These are phyloP conservation scores for Lodderomyces metapsilosis DNA, from an alignment of 1,139 yeast genomes.

Conservation along the genomic window DNA sequence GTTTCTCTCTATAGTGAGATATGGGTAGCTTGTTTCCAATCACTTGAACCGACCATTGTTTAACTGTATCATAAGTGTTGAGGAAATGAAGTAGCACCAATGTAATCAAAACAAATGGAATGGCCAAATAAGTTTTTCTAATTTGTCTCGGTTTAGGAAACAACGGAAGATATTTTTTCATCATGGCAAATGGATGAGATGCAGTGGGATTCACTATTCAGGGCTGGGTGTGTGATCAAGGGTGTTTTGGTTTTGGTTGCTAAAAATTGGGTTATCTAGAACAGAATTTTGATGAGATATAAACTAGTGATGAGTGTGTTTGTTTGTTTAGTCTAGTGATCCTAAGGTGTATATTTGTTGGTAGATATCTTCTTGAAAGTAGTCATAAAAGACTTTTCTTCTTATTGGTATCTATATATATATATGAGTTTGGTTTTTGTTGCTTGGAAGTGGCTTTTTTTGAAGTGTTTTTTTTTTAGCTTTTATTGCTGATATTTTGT, in stretches of 20 bases:
- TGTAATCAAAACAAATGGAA: constrained; percentile 3
- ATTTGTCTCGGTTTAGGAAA: constrained; percentile 6
- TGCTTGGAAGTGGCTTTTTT: too few species aligned
- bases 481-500: too few species aligned
- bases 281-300: too few species aligned
- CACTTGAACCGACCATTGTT: constrained; percentile 1
- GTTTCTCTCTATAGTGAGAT: neutral
- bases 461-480: too few species aligned
- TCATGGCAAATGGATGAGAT: neutral
- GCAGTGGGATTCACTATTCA: neutral
- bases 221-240: neutral
- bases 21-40: constrained; percentile 1
- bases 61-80: constrained; percentile 4
- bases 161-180: constrained; percentile 1
- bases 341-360: too few species aligned
- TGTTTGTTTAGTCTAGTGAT: too few species aligned
- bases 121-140: constrained; percentile 3
- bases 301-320: too few species aligned
- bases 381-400: too few species aligned
- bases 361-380: too few species aligned
- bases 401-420: too few species aligned
- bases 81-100: constrained; percentile 3
- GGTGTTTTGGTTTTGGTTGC: neutral
- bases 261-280: too few species aligned
- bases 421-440: too few species aligned